Percentiles rank a stretch among this genome's conserved stretches.
Evolutionary conservation across 805 yeast genomes (phyloP).

Genomic region (Candida taoyuanica): DNA sequence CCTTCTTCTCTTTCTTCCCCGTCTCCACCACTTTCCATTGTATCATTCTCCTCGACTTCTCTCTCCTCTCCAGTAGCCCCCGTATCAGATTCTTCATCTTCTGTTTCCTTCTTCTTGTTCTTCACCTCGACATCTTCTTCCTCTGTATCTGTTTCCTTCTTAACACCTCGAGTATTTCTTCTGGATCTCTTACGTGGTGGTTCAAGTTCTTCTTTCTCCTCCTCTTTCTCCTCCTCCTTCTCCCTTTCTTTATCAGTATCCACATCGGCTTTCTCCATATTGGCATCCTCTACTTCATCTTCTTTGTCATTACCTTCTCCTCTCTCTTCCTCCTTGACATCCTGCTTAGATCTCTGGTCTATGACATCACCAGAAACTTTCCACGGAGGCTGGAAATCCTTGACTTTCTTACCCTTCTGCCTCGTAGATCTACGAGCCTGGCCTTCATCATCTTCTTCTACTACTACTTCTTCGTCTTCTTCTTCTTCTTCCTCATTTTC

Average conservation of each 20-base stretch:
- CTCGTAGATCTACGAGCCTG: too few relatives aligned
- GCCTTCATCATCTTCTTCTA: constrained; percentile 4
- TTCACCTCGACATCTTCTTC: not conserved
- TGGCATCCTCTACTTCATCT: not conserved
- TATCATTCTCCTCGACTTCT: not conserved
- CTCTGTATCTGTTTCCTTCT: not conserved
- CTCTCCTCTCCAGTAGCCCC: not conserved
- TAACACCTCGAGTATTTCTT: not conserved
- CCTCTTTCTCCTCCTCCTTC: not conserved
- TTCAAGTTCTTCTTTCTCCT: not conserved
- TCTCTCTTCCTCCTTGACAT: not conserved
- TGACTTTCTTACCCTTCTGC: constrained; percentile 3
- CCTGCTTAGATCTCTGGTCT: constrained; percentile 5
- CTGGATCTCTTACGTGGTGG: not conserved
- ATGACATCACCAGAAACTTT: constrained; percentile 5
- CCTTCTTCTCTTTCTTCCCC: not conserved
- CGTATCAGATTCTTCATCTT: not conserved
- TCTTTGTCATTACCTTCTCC: not conserved
- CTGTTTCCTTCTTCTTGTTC: not conserved
- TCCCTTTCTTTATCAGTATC: not conserved
- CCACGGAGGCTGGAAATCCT: constrained; percentile 3
- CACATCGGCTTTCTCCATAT: not conserved
- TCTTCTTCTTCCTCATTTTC: constrained; percentile 6
- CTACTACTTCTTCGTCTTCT: constrained; percentile 17
- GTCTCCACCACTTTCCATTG: not conserved